Base-by-base conservation (phyloP, 1,284 basidiomycete species). In the Mycosarcoma mackinlayi region DNA sequence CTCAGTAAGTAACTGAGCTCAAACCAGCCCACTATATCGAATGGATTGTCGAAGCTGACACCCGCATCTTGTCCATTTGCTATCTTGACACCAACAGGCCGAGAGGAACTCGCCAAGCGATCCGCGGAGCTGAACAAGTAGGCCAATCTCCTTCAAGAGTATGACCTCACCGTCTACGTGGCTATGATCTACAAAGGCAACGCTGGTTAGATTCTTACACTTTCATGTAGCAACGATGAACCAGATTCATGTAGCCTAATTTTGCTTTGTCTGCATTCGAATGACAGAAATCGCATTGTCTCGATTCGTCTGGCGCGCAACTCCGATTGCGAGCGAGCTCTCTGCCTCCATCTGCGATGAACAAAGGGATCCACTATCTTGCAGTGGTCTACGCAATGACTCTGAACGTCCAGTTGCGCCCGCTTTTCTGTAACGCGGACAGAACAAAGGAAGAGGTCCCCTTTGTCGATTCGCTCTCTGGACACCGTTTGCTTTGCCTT, bases 41-140 rank as follows among this genome's bases (percentile, higher is more conserved):
- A n/a, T n/a, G n/a, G 31, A 19, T 8, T 25, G 21, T 16, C 51
- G 18, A 27, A 14, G 16, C 55, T 51, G 35, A 44, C 34, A 14
- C 18, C 19, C 24, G 10, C 39, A 10, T 7, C 34, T 8, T 8
- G 27, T 27, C 16, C 4, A 3, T 38, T 23, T 34, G 9, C 23
- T 16, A 25, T 35, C 24, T n/a, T 27, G 6, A 4, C 7, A 13
- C 16, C 3, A 19, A 14, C 47, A 69, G 66, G 60, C 54, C 62
- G 62, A 25, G 72, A 75, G 21, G 72, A 75, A 40, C 46, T 75
- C 16, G 72, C 72, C 28, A 66, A 71, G 57, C 72, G 72, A n/a
- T 70, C 72, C 25, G 72, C 72, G 23, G 72, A 75, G 49, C 72
- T 75, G 61, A 75, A 75, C 68, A 70, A 75, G 63, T 63, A 42